Evolutionary conservation across 768 basidiomycete genomes (phyloP), one percentile per base, ranked within the genome.

Genomic region (Dendrothele bispora): DNA sequence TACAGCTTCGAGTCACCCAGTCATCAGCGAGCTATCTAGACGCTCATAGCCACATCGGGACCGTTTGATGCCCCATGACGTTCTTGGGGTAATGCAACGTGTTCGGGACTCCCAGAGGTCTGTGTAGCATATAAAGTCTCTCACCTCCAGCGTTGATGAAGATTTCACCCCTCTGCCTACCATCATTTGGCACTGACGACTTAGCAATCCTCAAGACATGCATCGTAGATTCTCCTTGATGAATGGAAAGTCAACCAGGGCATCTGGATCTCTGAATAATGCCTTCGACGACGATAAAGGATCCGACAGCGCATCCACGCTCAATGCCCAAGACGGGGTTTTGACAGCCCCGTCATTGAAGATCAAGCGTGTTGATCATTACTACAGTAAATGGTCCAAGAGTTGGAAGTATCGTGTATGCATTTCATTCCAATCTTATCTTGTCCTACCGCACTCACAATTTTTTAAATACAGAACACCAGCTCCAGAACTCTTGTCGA

Each of bases 361-460:
- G 63, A 65, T 83, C 60, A 82, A 83, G 58, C 77, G 78, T 2
- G 74, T 83, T 36, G 82, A 83, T 56, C 69, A 77, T 53, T 82
- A 80, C 54, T 82, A 77, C 60, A 80, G 77, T 56, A 63, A 70
- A 50, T 81, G 80, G 80, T 67, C 68, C 26, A 79, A 75, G 57
- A 58, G 62, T 17, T 83, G 80, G 80, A 81, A 79, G 63, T 82
- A 83, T 55, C 65, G 67, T 54, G 77, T 77, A 58, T 20, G 64
- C 45, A 4, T 29, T 24, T 11, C 2, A 17, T 1, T 37, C 10
- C 17, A 24, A 8, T 11, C 40, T 2, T 4, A 7, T 34, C 6
- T 21, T 21, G 1, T 30, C 44, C 34, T 50, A 21, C 28, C 5
- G 20, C 20, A 7, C 39, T 4, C 12, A 52, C 27, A 36, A 43